A percentile compares a stretch with the other conserved stretches of the same genome.
phyloP scores from a whole-genome alignment of 1,139 yeast species.

The Yamadazyma trypodendri region DNA sequence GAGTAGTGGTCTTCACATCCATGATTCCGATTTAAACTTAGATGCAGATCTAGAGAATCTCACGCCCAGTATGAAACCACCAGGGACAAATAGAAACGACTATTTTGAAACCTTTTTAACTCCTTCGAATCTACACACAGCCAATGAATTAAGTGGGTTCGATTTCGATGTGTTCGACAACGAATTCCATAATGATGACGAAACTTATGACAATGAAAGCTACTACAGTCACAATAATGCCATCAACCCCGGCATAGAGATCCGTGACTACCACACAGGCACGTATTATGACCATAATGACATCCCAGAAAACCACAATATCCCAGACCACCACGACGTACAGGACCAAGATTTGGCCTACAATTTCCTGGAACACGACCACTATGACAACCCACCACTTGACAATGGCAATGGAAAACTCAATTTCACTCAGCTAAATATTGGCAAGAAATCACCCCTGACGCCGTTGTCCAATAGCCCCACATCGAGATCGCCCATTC shows the following conservation, averaged over 20 bases:
- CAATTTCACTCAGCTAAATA: not conserved
- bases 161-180: conserved; percentile 21
- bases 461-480: conserved; percentile 9
- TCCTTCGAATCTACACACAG: conserved; percentile 13
- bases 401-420: not conserved
- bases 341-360: conserved; percentile 1
- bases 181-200: conserved; percentile 1
- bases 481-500: conserved; percentile 7
- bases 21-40: conserved; percentile 15
- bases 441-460: conserved; percentile 5
- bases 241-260: not conserved
- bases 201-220: not conserved
- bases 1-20: conserved; percentile 3
- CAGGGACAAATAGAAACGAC: conserved; percentile 29
- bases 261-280: not conserved
- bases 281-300: not conserved
- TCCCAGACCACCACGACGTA: not conserved
- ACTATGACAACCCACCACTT: not conserved
- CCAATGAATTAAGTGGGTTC: conserved; percentile 21
- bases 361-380: not conserved
- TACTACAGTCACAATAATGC: conserved; percentile 2
- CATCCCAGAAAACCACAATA: conserved; percentile 1
- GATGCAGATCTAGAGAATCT: conserved; percentile 17
- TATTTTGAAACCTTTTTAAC: conserved; percentile 29
- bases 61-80: conserved; percentile 46